phyloP scores from a whole-genome alignment of 1,284 basidiomycete genomes.

The Singerocomus inundabilis region DNA sequence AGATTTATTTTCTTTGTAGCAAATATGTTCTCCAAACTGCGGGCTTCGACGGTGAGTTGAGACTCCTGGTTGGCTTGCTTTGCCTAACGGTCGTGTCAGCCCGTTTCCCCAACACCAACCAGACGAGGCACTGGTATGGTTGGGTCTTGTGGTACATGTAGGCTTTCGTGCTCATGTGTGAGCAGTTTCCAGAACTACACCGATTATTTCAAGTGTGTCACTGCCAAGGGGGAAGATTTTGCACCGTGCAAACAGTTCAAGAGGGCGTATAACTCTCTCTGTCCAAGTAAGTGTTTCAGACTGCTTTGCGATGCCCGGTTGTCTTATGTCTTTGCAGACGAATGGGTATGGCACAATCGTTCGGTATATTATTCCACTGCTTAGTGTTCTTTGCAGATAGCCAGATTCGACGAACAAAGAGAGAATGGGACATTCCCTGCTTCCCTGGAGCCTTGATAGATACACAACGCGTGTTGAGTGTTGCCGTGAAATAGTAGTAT shows the following conservation, averaged over 20 bases:
- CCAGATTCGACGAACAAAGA: constrained; percentile 90
- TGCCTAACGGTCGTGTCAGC: constrained; percentile 44
- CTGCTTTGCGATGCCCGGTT: not conserved
- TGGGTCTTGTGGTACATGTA: not conserved
- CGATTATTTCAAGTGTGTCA: constrained; percentile 97
- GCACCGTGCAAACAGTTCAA: constrained; percentile 99
- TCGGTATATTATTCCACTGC: not conserved
- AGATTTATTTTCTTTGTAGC: constrained; percentile 39
- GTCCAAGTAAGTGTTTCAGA: constrained; percentile 80
- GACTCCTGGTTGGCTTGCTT: not conserved
- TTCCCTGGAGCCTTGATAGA: constrained; percentile 72
- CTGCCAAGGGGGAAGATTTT: constrained; percentile 97
- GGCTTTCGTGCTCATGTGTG: constrained; percentile 7
- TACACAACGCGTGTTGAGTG: not conserved
- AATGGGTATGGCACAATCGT: constrained; percentile 66
- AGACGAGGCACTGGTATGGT: constrained; percentile 88
- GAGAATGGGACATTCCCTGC: constrained; percentile 91
- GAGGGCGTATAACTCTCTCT: constrained; percentile 93
- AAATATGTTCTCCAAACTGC: constrained; percentile 85
- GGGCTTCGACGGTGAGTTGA: constrained; percentile 73
- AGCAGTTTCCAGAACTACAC: constrained; percentile 95
- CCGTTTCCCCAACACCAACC: constrained; percentile 95
- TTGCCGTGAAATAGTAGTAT: constrained; percentile 10
- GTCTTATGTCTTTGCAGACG: constrained; percentile 50
- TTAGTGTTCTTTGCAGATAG: constrained; percentile 50